Base-by-base conservation (phyloP, 148 eudicot species). In the Diospyros lotus region DNA sequence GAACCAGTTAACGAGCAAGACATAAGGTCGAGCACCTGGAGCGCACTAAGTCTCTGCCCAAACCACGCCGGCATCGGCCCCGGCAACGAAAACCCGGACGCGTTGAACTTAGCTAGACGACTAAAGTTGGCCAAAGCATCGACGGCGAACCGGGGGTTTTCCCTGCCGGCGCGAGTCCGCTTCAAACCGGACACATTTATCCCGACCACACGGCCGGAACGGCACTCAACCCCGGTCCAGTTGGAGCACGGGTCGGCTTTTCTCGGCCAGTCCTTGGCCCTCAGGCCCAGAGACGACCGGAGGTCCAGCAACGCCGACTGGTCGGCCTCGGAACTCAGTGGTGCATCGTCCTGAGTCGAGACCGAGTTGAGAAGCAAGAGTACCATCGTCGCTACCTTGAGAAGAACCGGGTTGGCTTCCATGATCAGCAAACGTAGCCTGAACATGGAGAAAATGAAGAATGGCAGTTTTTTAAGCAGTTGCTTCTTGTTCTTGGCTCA, bases 61-160 rank as follows among this genome's bases (percentile, higher is more conserved):
- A 84, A 82, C 84, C 82, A 84, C 10, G 79, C 82, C 2, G 85
- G 85, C 60, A 84, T 82, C 1, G 73, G 11, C 59, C 87, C 87
- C 9, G 69, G 70, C 4, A 84, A 66, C 17, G 8, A 17, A 77
- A 84, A 84, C 41, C 85, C 81, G 0, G 87, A 79, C 4, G 85
- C 60, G 64, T 84, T 82, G 53, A 84, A 79, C 14, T 74, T 64
- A 1, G 59, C 51, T 18, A 84, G 72, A 5, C 8, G 56, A 56
- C 73, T 69, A 56, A 81, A 72, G 51, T 69, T 72, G 43, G 62
- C 60, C 60, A 84, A 73, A 9, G 86, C 71, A 69, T 81, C 80
- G 56, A 84, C 74, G 9, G 79, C 75, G n/a, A 84, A 84, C 71
- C 68, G 67, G 9, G 86, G 84, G 69, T 72, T 78, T 6, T 62